Conservation (phyloP, 1,284 basidiomycete genomes). For the Sanguinoderma infundibulare region DNA sequence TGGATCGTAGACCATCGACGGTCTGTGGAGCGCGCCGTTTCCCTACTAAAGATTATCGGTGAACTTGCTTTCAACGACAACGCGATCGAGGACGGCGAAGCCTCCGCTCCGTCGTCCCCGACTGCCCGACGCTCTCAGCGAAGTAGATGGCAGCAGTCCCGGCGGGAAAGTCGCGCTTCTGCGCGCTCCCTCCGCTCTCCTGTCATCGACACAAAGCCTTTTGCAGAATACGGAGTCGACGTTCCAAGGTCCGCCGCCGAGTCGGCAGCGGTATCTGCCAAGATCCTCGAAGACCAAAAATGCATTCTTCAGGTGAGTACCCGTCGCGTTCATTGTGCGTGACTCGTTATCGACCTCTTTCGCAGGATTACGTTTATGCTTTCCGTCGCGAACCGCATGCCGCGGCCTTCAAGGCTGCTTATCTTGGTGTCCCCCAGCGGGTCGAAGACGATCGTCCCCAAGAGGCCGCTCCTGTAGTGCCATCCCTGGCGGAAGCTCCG, state of each 20-base stretch:
- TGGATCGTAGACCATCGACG: constrained; percentile 10
- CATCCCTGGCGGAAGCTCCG: background rate
- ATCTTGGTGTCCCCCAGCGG: background rate
- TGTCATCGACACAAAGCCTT: constrained; percentile 31
- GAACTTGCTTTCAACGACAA: constrained; percentile 5
- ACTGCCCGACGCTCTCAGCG: constrained; percentile 6
- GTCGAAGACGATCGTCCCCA: background rate
- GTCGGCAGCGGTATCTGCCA: constrained; percentile 23
- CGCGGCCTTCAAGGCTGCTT: background rate
- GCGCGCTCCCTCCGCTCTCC: background rate
- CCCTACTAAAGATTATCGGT: constrained; percentile 16
- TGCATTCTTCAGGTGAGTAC: background rate
- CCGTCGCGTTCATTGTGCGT: background rate
- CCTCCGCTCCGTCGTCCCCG: background rate
- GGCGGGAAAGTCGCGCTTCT: constrained; percentile 1
- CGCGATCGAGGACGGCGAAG: background rate
- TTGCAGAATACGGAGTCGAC: constrained; percentile 29
- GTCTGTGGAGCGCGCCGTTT: constrained; percentile 12
- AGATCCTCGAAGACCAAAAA: constrained; percentile 22
- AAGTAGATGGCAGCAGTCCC: constrained; percentile 7
- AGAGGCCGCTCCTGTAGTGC: background rate
- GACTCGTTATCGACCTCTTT: background rate
- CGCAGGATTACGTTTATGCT: background rate
- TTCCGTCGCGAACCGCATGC: background rate
- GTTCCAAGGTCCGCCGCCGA: constrained; percentile 17